These are phyloP conservation scores for Aegilops speltoides DNA, from an alignment of 176 grass and related monocot genomes.

Conservation along the genomic window DNA sequence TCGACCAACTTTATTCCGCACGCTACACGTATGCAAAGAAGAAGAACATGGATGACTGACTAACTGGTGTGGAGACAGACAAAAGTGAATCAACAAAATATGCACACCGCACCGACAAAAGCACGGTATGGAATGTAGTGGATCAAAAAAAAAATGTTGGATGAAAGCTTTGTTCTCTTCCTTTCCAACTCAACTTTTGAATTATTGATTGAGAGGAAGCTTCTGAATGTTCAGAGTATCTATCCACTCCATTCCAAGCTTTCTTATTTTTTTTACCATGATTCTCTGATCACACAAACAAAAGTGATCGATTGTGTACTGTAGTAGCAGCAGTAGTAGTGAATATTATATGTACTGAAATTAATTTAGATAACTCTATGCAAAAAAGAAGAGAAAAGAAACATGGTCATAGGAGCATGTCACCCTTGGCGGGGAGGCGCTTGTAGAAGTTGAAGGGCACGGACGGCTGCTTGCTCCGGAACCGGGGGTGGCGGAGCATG, in stretches of 20 bases:
- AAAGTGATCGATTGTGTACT: too few species aligned
- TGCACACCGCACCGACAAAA: neutral
- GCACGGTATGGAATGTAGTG: neutral
- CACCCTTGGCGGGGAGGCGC: neutral
- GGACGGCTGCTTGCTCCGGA: neutral
- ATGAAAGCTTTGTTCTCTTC: conserved; percentile 1
- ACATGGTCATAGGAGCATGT: neutral
- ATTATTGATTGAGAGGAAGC: neutral
- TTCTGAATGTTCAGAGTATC: conserved; percentile 12
- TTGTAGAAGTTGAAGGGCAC: neutral
- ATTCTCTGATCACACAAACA: too few species aligned
- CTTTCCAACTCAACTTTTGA: neutral
- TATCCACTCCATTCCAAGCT: neutral
- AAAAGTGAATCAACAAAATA: neutral
- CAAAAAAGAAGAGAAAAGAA: too few species aligned
- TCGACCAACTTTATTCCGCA: neutral
- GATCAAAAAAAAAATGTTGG: neutral
- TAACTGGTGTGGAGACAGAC: neutral
- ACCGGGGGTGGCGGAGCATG: neutral
- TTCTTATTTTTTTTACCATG: too few species aligned
- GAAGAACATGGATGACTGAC: neutral
- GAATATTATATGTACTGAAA: too few species aligned
- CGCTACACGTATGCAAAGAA: neutral
- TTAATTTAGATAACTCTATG: too few species aligned
- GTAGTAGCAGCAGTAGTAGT: too few species aligned